Percentiles rank a stretch among this genome's conserved stretches.
Evolutionary conservation across 1,284 basidiomycete genomes (phyloP).

Genomic region (Sporisorium graminicola): DNA sequence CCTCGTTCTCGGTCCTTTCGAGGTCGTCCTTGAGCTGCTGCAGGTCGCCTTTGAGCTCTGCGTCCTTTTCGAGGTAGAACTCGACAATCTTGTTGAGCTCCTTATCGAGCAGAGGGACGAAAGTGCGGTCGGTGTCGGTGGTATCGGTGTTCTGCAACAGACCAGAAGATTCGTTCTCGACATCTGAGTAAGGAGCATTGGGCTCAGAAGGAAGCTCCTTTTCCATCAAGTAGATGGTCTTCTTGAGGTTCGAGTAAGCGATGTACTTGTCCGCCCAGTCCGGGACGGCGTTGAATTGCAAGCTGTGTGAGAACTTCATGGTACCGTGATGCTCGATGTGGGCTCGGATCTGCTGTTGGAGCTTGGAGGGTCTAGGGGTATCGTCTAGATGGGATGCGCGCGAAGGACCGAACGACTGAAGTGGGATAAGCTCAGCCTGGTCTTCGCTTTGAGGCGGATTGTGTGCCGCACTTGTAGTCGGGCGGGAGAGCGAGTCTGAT

Average conservation of each 20-base stretch:
- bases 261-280: slow-evolving; percentile 97
- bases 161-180: slow-evolving; percentile 64
- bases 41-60: slow-evolving; percentile 72
- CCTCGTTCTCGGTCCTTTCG: slow-evolving; percentile 57
- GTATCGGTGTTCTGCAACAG: slow-evolving; percentile 45
- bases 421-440: slow-evolving; percentile 39
- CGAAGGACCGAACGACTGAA: slow-evolving; percentile 33
- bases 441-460: slow-evolving; percentile 3
- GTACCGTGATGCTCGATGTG: slow-evolving; percentile 22
- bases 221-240: slow-evolving; percentile 67
- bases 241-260: slow-evolving; percentile 68
- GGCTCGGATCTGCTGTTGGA: slow-evolving; percentile 16
- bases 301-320: slow-evolving; percentile 74
- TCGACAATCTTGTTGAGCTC: slow-evolving; percentile 85
- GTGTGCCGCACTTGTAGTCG: background rate
- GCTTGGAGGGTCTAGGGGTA: slow-evolving; percentile 9
- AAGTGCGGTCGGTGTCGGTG: slow-evolving; percentile 61
- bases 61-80: slow-evolving; percentile 78
- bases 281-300: slow-evolving; percentile 92
- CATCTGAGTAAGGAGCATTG: slow-evolving; percentile 34
- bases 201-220: slow-evolving; percentile 52
- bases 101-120: slow-evolving; percentile 77
- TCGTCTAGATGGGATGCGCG: slow-evolving; percentile 7
- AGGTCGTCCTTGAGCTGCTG: slow-evolving; percentile 56
- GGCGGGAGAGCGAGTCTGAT: background rate